Base-by-base conservation (phyloP, 1,139 yeast species). In the Yamadazyma sp. region DNA sequence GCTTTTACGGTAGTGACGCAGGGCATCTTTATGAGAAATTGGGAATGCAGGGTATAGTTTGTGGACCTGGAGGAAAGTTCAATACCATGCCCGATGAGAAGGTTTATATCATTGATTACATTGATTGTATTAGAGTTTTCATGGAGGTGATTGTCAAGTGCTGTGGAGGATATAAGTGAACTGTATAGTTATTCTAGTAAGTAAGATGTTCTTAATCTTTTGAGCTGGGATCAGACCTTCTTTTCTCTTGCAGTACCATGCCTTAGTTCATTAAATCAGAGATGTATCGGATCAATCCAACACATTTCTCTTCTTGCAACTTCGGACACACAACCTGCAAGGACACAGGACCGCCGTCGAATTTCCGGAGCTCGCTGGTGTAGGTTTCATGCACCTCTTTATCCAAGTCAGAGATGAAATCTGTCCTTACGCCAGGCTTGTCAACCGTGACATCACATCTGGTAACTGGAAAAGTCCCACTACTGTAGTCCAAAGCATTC, bases 1-100 rank as follows among this genome's bases (percentile, higher is more conserved):
- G 59, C 33, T 55, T 53, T 38, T 55, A 55, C 35, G 59, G 59
- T 5, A 52, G 57, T 41, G 59, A 54, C 40, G 59, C 59, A 12
- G 59, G 59, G 12, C 58, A 54, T 35, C 43, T 55, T 13, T 55
- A 55, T 26, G 56, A 55, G 35, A 54, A 53, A 34, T 41, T 55
- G 18, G 53, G 50, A 6, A 48, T 54, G 49, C 37, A 45, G 37
- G 48, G 49, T 3, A 45, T 45, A 16, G 49, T 44, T 4, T 45
- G 49, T 39, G 49, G 49, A 1, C 49, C 49, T 20, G 49, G 49
- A 2, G 49, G 49, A 6, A 45, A 45, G 23, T 45, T 30, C 31
- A 45, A 45, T 20, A 45, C 49, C 20, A 45, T 45, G 49, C 49
- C 48, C 12, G 49, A 44, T 23, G 49, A 45, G 31, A 38, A 45